phyloP scores from a whole-genome alignment of 805 yeast genomes.

The Myxozyma melibiosi region DNA sequence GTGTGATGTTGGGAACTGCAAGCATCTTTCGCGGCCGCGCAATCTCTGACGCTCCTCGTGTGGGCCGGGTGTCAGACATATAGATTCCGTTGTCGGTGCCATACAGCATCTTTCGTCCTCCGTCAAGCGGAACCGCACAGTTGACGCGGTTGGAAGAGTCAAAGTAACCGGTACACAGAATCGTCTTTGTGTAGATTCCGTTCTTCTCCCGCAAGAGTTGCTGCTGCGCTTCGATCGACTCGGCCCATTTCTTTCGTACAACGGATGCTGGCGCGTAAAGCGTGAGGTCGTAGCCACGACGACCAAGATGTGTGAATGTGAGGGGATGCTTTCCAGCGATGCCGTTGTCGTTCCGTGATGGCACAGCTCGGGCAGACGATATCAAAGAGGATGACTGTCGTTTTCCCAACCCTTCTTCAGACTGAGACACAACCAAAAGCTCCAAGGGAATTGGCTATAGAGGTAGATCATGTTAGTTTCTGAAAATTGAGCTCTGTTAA shows the following conservation, averaged over 20 bases:
- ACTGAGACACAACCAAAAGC: slow-evolving; percentile 52
- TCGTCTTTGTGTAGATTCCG: slow-evolving; percentile 77
- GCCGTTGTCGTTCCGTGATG: slow-evolving; percentile 28
- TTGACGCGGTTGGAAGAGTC: slow-evolving; percentile 75
- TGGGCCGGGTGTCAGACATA: slow-evolving; percentile 69
- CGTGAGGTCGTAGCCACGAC: slow-evolving; percentile 51
- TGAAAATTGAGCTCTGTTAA: not conserved
- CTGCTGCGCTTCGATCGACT: slow-evolving; percentile 79
- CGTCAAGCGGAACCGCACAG: slow-evolving; percentile 92
- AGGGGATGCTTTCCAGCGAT: slow-evolving; percentile 45
- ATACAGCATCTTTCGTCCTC: slow-evolving; percentile 84
- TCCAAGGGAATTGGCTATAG: slow-evolving; percentile 43
- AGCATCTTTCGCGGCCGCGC: slow-evolving; percentile 68
- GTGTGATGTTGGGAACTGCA: slow-evolving; percentile 75
- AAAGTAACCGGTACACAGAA: slow-evolving; percentile 74
- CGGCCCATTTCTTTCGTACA: slow-evolving; percentile 78
- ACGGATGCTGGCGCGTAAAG: slow-evolving; percentile 47
- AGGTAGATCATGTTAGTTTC: not conserved
- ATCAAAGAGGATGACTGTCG: slow-evolving; percentile 39
- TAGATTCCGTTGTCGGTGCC: slow-evolving; percentile 93
- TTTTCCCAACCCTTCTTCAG: slow-evolving; percentile 65
- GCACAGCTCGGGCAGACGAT: slow-evolving; percentile 35
- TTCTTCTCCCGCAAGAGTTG: slow-evolving; percentile 66
- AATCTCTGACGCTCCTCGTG: slow-evolving; percentile 42
- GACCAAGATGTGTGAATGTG: slow-evolving; percentile 54